Conservation (phyloP, 306 rosid species). For the Argentina anserina region DNA sequence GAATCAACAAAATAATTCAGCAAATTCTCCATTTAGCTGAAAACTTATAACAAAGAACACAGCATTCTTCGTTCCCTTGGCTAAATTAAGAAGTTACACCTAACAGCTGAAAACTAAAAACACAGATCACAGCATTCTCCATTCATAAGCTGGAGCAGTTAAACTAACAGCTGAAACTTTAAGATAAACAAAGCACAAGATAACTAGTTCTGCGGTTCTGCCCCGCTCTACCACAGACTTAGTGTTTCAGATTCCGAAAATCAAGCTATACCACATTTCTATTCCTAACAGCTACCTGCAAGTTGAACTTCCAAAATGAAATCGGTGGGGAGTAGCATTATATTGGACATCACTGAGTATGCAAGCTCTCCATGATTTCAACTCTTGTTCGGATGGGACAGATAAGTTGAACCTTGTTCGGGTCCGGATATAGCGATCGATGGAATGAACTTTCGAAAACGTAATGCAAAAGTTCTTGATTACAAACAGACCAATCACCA, state of each 20-base stretch:
- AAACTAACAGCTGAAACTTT: too few species aligned
- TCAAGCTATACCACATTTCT: background rate
- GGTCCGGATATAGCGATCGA: background rate
- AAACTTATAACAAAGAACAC: background rate
- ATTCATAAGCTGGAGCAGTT: too few species aligned
- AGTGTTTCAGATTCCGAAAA: background rate
- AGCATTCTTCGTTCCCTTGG: background rate
- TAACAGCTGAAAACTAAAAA: background rate
- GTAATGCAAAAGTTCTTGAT: background rate
- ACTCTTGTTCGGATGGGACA: background rate
- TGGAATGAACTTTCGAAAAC: background rate
- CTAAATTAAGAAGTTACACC: background rate
- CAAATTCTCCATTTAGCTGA: background rate
- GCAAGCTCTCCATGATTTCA: background rate
- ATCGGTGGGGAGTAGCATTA: background rate
- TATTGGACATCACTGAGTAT: background rate
- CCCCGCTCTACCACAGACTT: background rate
- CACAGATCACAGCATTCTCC: too few species aligned
- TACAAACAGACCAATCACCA: background rate
- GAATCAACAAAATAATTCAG: background rate
- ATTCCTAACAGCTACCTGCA: slow-evolving; percentile 68
- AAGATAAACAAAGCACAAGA: too few species aligned
- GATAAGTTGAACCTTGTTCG: background rate
- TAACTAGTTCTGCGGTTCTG: background rate
- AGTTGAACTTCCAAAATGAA: slow-evolving; percentile 10